Conservation (phyloP, 129 eudicot genomes). For the Heracleum sosnowskyi region DNA sequence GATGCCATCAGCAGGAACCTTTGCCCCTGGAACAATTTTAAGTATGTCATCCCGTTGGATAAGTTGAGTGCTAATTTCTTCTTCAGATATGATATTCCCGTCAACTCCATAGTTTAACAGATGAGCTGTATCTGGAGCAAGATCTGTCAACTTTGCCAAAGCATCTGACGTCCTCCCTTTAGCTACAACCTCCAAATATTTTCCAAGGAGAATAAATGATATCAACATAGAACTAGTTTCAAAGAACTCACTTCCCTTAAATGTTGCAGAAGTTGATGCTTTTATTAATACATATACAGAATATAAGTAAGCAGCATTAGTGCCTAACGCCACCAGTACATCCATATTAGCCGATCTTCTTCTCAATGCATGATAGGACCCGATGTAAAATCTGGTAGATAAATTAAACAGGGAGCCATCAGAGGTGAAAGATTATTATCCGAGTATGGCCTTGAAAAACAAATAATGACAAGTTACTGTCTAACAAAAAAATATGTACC, state of each 20-base stretch:
- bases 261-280: slow-evolving; percentile 58
- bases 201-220: slow-evolving; percentile 90
- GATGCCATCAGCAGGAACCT: slow-evolving; percentile 86
- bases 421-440: not conserved
- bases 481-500: slow-evolving; percentile 35
- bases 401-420: not conserved
- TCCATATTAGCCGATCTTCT: slow-evolving; percentile 96
- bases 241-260: slow-evolving; percentile 86
- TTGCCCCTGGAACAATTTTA: slow-evolving; percentile 88
- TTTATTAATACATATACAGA: slow-evolving; percentile 72
- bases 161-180: slow-evolving; percentile 98
- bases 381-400: slow-evolving; percentile 73
- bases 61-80: slow-evolving; percentile 67
- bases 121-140: slow-evolving; percentile 82
- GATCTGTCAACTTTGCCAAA: slow-evolving; percentile 71
- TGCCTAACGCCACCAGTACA: slow-evolving; percentile 93
- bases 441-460: not conserved
- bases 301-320: slow-evolving; percentile 95
- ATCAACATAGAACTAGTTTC: slow-evolving; percentile 98
- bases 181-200: slow-evolving; percentile 82
- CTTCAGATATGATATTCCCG: slow-evolving; percentile 63
- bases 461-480: not conserved
- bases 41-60: slow-evolving; percentile 71
- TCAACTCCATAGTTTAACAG: slow-evolving; percentile 48
- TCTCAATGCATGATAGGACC: slow-evolving; percentile 86